A percentile compares a stretch with the other conserved stretches of the same genome.
phyloP scores from a whole-genome alignment of 1,284 basidiomycete genomes.

The Cutaneotrichosporon spelunceum region DNA sequence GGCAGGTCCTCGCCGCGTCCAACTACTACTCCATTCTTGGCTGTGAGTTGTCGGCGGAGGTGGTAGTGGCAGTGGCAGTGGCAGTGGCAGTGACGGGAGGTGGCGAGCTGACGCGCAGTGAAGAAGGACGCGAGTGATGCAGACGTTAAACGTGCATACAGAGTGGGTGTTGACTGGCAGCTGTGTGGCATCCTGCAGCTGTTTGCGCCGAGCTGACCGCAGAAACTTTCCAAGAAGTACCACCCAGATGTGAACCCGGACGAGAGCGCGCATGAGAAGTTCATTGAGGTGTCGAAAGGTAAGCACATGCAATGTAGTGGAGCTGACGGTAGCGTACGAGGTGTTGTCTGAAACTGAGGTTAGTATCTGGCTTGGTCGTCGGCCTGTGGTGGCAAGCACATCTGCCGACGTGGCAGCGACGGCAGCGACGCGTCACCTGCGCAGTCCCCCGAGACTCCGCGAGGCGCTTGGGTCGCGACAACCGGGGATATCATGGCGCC shows the following conservation, averaged over 20 bases:
- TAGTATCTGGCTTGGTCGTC: constrained; percentile 28
- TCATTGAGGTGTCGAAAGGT: constrained; percentile 87
- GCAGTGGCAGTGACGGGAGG: too few species aligned
- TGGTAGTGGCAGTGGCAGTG: neutral
- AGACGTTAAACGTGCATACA: constrained; percentile 87
- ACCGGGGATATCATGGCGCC: too few species aligned
- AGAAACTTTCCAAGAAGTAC: constrained; percentile 79
- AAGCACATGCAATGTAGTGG: constrained; percentile 31
- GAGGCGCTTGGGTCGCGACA: too few species aligned
- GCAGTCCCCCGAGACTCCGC: neutral
- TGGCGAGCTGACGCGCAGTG: constrained; percentile 56
- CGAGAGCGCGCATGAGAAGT: constrained; percentile 72
- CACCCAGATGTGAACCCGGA: constrained; percentile 94
- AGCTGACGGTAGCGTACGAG: constrained; percentile 70
- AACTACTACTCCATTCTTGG: constrained; percentile 52
- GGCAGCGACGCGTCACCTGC: neutral
- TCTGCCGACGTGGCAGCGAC: neutral
- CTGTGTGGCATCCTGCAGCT: neutral
- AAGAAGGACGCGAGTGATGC: constrained; percentile 73
- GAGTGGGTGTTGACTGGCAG: constrained; percentile 32
- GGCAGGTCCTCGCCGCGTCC: constrained; percentile 38
- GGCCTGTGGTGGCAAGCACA: neutral
- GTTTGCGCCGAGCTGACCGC: neutral
- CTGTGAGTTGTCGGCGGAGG: constrained; percentile 30
- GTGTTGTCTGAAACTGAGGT: constrained; percentile 77